Conservation (phyloP, 2,329 filamentous ascomycete genomes). For the Calonectria multiphialidica region DNA sequence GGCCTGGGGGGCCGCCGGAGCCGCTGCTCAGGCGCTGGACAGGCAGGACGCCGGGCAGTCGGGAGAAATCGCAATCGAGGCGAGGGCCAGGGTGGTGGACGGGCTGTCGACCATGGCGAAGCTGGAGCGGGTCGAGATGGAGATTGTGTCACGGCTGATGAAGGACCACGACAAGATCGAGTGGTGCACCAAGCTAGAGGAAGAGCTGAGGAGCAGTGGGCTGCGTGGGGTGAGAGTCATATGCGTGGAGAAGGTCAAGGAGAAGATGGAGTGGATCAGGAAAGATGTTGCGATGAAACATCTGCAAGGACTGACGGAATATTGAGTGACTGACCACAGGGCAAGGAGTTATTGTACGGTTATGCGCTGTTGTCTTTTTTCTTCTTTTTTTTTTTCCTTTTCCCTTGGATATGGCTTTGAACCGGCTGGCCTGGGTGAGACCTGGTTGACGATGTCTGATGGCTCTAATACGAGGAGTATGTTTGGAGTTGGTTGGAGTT, state of each 20-base stretch:
- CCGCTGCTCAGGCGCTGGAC: slow-evolving; percentile 37
- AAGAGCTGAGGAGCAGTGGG: slow-evolving; percentile 40
- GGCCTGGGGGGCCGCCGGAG: slow-evolving; percentile 31
- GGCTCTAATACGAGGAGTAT: neutral
- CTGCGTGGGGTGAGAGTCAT: slow-evolving; percentile 33
- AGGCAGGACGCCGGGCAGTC: slow-evolving; percentile 31
- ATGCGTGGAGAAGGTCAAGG: slow-evolving; percentile 41
- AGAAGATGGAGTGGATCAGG: slow-evolving; percentile 43
- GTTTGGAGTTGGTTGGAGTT: neutral
- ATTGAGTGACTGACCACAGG: neutral
- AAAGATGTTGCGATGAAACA: slow-evolving; percentile 32
- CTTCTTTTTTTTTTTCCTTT: neutral
- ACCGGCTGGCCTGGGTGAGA: neutral
- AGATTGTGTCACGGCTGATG: slow-evolving; percentile 51
- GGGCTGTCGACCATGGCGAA: slow-evolving; percentile 47
- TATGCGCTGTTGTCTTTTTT: neutral
- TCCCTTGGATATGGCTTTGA: neutral
- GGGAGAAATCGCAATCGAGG: slow-evolving; percentile 30
- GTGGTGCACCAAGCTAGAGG: slow-evolving; percentile 51
- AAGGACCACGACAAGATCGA: slow-evolving; percentile 45
- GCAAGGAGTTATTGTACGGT: neutral
- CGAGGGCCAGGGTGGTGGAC: slow-evolving; percentile 37
- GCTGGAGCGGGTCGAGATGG: slow-evolving; percentile 55
- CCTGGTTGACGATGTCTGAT: neutral
- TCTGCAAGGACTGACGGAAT: slow-evolving; percentile 7